Conservation (phyloP, 768 basidiomycete species). For the Suillus subluteus region DNA sequence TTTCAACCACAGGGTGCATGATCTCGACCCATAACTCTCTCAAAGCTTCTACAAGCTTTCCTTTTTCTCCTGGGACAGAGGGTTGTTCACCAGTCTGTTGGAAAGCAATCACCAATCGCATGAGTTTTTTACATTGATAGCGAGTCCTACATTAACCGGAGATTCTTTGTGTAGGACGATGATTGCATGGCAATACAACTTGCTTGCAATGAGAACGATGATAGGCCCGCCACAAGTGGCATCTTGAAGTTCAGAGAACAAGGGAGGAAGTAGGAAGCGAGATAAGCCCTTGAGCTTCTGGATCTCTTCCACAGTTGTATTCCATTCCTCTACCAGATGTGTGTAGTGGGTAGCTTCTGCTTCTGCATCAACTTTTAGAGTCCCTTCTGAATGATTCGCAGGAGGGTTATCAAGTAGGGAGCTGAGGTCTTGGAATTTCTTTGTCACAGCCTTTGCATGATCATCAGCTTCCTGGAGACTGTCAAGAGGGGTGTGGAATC, state of each 20-base stretch:
- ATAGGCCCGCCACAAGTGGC: slow-evolving; percentile 13
- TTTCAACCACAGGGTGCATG: too few relatives aligned
- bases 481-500: background rate
- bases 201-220: slow-evolving; percentile 8
- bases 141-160: background rate
- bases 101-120: too few relatives aligned
- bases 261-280: slow-evolving; percentile 16
- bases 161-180: slow-evolving; percentile 8
- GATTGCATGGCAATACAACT: slow-evolving; percentile 11
- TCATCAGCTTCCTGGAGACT: background rate
- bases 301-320: slow-evolving; percentile 15
- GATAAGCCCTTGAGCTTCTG: slow-evolving; percentile 18
- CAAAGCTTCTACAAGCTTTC: too few relatives aligned
- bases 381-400: background rate
- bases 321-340: slow-evolving; percentile 14
- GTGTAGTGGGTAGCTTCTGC: background rate
- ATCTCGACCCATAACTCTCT: too few relatives aligned
- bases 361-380: background rate
- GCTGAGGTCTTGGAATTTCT: background rate
- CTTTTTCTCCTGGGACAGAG: too few relatives aligned
- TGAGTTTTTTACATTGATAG: background rate
- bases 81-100: too few relatives aligned
- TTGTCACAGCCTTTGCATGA: background rate
- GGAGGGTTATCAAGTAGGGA: background rate
- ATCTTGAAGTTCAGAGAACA: slow-evolving; percentile 13